These are phyloP conservation scores for Neurospora discreta DNA, from an alignment of 495 filamentous ascomycete species.

Conservation along the genomic window DNA sequence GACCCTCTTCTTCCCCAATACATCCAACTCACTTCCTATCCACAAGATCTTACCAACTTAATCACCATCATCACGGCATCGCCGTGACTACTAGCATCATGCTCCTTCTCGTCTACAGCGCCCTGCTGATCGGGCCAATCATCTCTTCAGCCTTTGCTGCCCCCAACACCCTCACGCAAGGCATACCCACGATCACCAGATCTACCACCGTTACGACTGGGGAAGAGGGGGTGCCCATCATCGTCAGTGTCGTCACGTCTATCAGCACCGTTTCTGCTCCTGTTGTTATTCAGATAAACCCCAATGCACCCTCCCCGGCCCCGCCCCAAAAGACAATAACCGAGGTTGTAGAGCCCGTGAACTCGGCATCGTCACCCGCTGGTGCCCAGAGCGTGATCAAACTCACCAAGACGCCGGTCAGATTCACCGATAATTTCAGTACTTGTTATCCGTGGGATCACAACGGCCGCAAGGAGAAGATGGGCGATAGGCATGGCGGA, in stretches of 20 bases:
- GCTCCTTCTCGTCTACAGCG: neutral
- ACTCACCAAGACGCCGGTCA: neutral
- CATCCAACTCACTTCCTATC: neutral
- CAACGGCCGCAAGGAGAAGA: neutral
- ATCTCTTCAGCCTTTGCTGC: neutral
- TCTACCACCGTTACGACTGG: neutral
- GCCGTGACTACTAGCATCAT: neutral
- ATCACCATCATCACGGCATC: neutral
- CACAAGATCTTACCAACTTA: neutral
- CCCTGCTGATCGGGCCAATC: neutral
- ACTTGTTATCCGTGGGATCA: neutral
- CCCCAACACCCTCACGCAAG: neutral
- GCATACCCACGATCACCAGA: neutral
- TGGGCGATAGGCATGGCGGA: fast-evolving
- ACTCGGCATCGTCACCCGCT: neutral
- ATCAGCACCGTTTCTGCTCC: neutral
- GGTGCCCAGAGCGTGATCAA: neutral
- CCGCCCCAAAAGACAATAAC: neutral
- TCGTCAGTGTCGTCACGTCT: too few species aligned
- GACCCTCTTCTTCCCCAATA: neutral
- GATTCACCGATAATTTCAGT: neutral
- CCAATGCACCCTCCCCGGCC: neutral
- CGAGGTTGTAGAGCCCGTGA: neutral
- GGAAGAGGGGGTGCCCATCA: too few species aligned
- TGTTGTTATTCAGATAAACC: neutral